A percentile compares a stretch with the other conserved stretches of the same genome.
phyloP scores from a whole-genome alignment of 108 stramenopile species.

The Skeletonema costatum region DNA sequence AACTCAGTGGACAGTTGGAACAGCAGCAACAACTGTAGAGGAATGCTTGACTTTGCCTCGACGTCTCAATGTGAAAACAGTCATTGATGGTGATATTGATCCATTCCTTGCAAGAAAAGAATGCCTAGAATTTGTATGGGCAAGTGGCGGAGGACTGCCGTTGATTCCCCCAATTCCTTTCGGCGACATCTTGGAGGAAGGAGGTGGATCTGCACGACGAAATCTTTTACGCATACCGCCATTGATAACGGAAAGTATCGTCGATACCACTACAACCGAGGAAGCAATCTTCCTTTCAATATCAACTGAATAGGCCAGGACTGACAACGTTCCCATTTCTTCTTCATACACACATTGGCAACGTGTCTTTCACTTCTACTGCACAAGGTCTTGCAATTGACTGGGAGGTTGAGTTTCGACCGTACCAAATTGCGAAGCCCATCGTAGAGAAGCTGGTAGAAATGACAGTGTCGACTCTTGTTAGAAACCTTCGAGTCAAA shows the following conservation, averaged over 20 bases:
- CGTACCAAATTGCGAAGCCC: slow-evolving; percentile 28
- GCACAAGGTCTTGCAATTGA: slow-evolving; percentile 13
- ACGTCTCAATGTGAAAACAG: slow-evolving; percentile 18
- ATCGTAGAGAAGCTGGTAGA: slow-evolving; percentile 47
- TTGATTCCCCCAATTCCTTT: slow-evolving; percentile 40
- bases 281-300: slow-evolving; percentile 6
- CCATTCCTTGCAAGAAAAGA: slow-evolving; percentile 26
- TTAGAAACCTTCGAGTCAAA: slow-evolving; percentile 35
- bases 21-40: slow-evolving; percentile 36
- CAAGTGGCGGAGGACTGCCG: slow-evolving; percentile 47
- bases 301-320: slow-evolving; percentile 43
- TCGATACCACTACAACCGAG: slow-evolving; percentile 21
- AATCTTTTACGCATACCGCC: slow-evolving; percentile 49
- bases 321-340: slow-evolving; percentile 54
- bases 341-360: slow-evolving; percentile 49
- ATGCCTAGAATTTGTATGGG: slow-evolving; percentile 50
- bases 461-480: slow-evolving; percentile 44
- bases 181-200: slow-evolving; percentile 27
- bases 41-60: slow-evolving; percentile 31
- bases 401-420: slow-evolving; percentile 54
- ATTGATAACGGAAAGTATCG: slow-evolving; percentile 38
- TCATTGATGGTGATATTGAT: slow-evolving; percentile 11
- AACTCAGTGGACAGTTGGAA: slow-evolving; percentile 41
- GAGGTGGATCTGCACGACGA: slow-evolving; percentile 19
- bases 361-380: slow-evolving; percentile 33